A percentile compares a stretch with the other conserved stretches of the same genome.
Evolutionary conservation across 208 protist genomes (phyloP).

Genomic region (Porcisia deanei): DNA sequence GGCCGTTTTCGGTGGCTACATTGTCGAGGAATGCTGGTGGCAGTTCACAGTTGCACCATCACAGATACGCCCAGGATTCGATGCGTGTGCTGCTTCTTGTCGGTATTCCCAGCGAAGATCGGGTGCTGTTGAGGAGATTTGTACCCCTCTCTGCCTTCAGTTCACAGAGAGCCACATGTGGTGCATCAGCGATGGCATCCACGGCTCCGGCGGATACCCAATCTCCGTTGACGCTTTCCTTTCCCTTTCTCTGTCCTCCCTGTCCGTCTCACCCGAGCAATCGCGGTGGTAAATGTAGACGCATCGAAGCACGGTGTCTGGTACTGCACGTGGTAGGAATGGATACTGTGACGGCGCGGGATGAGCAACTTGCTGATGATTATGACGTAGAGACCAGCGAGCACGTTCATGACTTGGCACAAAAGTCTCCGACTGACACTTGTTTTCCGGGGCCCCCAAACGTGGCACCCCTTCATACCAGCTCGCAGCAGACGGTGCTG

Average conservation of each 20-base stretch:
- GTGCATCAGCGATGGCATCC: background rate
- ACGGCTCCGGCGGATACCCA: background rate
- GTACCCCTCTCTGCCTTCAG: constrained; percentile 10
- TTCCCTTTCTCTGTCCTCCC: constrained; percentile 2
- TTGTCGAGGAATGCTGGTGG: constrained; percentile 1
- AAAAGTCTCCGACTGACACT: background rate
- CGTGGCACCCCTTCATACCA: background rate
- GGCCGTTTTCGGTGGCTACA: background rate
- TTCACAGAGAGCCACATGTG: background rate
- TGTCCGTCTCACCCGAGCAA: background rate
- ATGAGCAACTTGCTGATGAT: background rate
- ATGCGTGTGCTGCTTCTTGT: constrained; percentile 36
- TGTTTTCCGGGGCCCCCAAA: background rate
- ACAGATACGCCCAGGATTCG: background rate
- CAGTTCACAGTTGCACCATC: background rate
- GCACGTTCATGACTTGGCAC: background rate
- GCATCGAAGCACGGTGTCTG: constrained; percentile 16
- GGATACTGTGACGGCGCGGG: constrained; percentile 9
- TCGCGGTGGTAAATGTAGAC: background rate
- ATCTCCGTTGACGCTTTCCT: background rate
- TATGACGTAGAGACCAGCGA: background rate
- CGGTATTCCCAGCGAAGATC: constrained; percentile 30
- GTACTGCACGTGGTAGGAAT: constrained; percentile 26
- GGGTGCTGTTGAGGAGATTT: constrained; percentile 37
- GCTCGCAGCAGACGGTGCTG: background rate